Base-by-base conservation (phyloP, 305 asterid genomes). In the Fraxinus velutina region DNA sequence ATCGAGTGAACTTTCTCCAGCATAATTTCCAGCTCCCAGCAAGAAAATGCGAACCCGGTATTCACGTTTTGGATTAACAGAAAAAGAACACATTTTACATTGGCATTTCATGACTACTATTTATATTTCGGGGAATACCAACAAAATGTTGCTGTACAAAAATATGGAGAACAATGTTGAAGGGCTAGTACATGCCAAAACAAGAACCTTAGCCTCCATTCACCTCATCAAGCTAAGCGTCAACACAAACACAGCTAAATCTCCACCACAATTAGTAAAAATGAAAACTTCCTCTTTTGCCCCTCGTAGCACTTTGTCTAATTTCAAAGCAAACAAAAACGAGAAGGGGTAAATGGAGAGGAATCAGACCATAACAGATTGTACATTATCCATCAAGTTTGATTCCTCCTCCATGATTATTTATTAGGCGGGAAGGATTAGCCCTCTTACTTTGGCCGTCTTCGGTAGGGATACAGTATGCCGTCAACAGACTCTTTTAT, bases 401-500 rank as follows among this genome's bases (percentile, higher is more conserved):
- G 8, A 64, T 80, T 79, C 81, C 71, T 79, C 44, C 81, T 80
- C 78, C 78, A 52, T 57, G 62, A 8, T 55, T n/a, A 55, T 85
- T 84, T 81, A 79, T 37, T 68, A 72, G 78, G 39, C 0, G 2
- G 57, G 83, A 75, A 12, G n/a, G 7, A 77, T 33, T 62, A 36
- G 73, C 75, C 47, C 27, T 36, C 82, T 88, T 84, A 94, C 89
- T 95, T 95, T 60, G 99, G 97, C 60, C 91, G 89, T 76, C 91
- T 88, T 70, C 93, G 79, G 86, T 90, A 89, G 73, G 95, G 97
- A 81, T 86, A 84, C 79, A 95, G 73, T 68, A 93, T 82, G 85
- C 92, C 97, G 79, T 91, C 96, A 37, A 92, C 81, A 13, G 86
- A 88, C 78, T 87, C 93, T 84, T 95, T 95, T 83, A 95, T 89